Conservation (phyloP, 2,329 filamentous ascomycete species). For the Cytospora paraplurivora region DNA sequence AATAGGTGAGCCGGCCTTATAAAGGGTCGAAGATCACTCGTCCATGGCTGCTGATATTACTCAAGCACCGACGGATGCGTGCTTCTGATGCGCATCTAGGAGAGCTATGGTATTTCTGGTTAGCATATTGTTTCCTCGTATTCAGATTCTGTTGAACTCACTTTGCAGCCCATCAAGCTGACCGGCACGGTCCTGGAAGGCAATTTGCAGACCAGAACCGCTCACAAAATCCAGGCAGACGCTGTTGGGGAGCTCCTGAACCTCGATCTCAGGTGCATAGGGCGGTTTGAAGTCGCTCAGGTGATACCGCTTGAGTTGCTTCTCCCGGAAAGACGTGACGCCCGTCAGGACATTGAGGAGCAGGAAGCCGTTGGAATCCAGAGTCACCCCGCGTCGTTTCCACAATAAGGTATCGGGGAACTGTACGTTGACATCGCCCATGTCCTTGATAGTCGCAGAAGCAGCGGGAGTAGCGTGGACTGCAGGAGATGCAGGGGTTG, state of each 20-base stretch:
- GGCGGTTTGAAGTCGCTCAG: slow-evolving; percentile 80
- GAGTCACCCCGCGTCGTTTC: slow-evolving; percentile 87
- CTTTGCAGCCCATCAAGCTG: slow-evolving; percentile 57
- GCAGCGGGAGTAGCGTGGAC: not conserved
- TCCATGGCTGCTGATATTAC: slow-evolving; percentile 12
- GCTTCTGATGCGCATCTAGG: slow-evolving; percentile 44
- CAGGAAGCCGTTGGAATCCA: slow-evolving; percentile 82
- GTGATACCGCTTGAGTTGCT: slow-evolving; percentile 73
- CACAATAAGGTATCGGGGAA: slow-evolving; percentile 95
- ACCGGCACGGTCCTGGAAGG: slow-evolving; percentile 62
- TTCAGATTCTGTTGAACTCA: slow-evolving; percentile 41
- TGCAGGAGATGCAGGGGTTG: too few species aligned
- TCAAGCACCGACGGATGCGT: slow-evolving; percentile 40
- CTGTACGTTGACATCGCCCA: slow-evolving; percentile 94
- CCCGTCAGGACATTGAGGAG: slow-evolving; percentile 73
- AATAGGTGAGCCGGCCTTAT: not conserved
- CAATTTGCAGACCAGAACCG: slow-evolving; percentile 63
- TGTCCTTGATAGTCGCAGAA: slow-evolving; percentile 49
- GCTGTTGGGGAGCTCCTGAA: slow-evolving; percentile 91
- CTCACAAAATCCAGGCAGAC: slow-evolving; percentile 63
- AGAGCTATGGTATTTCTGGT: slow-evolving; percentile 41
- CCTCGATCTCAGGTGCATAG: slow-evolving; percentile 83
- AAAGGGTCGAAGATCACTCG: slow-evolving; percentile 1
- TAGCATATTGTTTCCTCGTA: slow-evolving; percentile 30
- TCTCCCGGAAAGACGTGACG: slow-evolving; percentile 49